Conservation (phyloP, 495 filamentous ascomycete species). For the Talaromyces wortmannii region DNA sequence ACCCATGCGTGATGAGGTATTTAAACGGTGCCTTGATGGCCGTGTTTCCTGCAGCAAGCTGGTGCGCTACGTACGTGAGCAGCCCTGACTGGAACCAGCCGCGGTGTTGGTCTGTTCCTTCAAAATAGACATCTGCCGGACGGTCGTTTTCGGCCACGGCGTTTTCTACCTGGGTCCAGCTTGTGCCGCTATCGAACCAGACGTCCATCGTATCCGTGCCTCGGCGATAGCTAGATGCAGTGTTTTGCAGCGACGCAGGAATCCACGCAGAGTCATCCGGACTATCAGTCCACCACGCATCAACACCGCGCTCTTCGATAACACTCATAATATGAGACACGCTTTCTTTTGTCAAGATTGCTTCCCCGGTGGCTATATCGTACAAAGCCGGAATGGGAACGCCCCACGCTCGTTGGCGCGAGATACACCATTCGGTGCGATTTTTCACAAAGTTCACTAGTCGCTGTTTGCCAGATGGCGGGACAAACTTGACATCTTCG, state of each 20-base stretch:
- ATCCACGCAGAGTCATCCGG: constrained; percentile 70
- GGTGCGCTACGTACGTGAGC: constrained; percentile 70
- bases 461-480: constrained; percentile 60
- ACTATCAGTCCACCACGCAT: constrained; percentile 90
- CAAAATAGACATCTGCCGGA: constrained; percentile 81
- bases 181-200: constrained; percentile 98
- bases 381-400: constrained; percentile 93
- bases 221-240: constrained; percentile 47
- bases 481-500: constrained; percentile 68
- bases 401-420: constrained; percentile 94
- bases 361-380: constrained; percentile 55
- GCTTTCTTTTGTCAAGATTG: constrained; percentile 67
- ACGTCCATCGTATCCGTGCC: constrained; percentile 99
- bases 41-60: constrained; percentile 34
- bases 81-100: constrained; percentile 99
- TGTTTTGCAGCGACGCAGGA: constrained; percentile 43
- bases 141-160: constrained; percentile 30
- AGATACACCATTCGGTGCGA: constrained; percentile 96
- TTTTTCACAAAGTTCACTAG: constrained; percentile 79
- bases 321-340: constrained; percentile 80
- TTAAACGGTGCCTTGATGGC: constrained; percentile 61
- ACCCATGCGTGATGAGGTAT: constrained; percentile 87
- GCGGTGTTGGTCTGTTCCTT: constrained; percentile 92
- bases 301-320: constrained; percentile 67
- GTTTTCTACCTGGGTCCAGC: constrained; percentile 62